These are phyloP conservation scores for Geotrichum klebahnii DNA, from an alignment of 1,139 yeast genomes.

Conservation along the genomic window DNA sequence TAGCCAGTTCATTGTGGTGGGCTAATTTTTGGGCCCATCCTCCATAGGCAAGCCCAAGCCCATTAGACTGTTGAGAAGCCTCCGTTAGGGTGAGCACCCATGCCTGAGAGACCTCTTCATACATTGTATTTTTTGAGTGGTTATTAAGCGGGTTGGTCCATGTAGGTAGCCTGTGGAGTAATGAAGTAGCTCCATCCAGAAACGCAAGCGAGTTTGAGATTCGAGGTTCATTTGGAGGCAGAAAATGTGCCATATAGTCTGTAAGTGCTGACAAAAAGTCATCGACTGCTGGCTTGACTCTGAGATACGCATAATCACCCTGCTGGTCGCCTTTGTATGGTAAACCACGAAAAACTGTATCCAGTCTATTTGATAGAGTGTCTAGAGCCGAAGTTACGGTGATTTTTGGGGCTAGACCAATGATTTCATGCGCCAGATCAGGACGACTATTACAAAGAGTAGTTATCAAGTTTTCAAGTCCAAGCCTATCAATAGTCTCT, in stretches of 20 bases:
- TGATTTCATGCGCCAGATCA: slow-evolving; percentile 53
- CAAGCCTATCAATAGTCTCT: slow-evolving; percentile 59
- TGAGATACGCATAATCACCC: slow-evolving; percentile 81
- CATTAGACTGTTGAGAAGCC: slow-evolving; percentile 35
- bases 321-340: slow-evolving; percentile 73
- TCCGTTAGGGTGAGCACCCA: slow-evolving; percentile 64
- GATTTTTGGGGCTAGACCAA: slow-evolving; percentile 56
- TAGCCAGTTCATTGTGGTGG: slow-evolving; percentile 56
- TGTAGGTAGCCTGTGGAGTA: slow-evolving; percentile 66
- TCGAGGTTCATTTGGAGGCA: slow-evolving; percentile 71
- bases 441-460: slow-evolving; percentile 59
- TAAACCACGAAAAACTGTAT: slow-evolving; percentile 47
- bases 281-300: slow-evolving; percentile 68
- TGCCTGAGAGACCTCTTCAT: slow-evolving; percentile 74
- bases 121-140: slow-evolving; percentile 66
- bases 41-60: slow-evolving; percentile 45
- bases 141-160: slow-evolving; percentile 70
- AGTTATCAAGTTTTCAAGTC: slow-evolving; percentile 52
- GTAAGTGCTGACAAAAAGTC: slow-evolving; percentile 75
- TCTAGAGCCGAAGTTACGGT: slow-evolving; percentile 51
- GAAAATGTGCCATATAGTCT: slow-evolving; percentile 71
- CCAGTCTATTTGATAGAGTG: slow-evolving; percentile 49
- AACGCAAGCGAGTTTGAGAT: slow-evolving; percentile 58
- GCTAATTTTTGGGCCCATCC: slow-evolving; percentile 56
- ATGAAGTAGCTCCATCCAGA: slow-evolving; percentile 60